phyloP scores from a whole-genome alignment of 768 basidiomycete species.

The Tricholoma hemisulphureum region DNA sequence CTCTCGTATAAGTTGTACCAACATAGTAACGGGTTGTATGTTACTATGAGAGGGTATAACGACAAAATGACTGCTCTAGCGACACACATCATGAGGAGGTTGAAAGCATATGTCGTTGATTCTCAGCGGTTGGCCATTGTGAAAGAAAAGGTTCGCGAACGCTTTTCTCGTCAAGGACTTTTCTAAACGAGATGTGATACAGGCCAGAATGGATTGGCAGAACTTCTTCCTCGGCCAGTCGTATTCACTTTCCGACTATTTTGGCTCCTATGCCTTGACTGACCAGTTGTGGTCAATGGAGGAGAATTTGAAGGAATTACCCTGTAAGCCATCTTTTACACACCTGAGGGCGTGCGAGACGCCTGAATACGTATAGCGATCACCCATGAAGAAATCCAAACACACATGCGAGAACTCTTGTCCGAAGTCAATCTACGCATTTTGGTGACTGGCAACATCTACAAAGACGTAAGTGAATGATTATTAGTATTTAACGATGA shows the following conservation, averaged over 20 bases:
- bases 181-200: conserved; percentile 7
- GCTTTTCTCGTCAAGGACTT: neutral
- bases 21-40: conserved; percentile 61
- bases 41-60: conserved; percentile 82
- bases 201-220: conserved; percentile 77
- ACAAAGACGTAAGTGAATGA: conserved; percentile 62
- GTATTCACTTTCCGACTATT: conserved; percentile 77
- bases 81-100: conserved; percentile 66
- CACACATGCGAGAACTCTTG: conserved; percentile 58
- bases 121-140: conserved; percentile 76
- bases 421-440: conserved; percentile 66
- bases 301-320: conserved; percentile 74
- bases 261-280: conserved; percentile 65
- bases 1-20: conserved; percentile 68
- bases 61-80: conserved; percentile 83
- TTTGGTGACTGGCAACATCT: conserved; percentile 81
- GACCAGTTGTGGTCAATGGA: conserved; percentile 73
- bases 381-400: conserved; percentile 66
- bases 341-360: neutral
- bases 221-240: conserved; percentile 89
- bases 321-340: conserved; percentile 49
- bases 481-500: neutral
- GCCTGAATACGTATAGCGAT: conserved; percentile 47
- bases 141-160: conserved; percentile 69
- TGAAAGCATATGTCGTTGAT: conserved; percentile 61